Base-by-base conservation (phyloP, 2,329 filamentous ascomycete species). In the Pleoardoris graminearum region DNA sequence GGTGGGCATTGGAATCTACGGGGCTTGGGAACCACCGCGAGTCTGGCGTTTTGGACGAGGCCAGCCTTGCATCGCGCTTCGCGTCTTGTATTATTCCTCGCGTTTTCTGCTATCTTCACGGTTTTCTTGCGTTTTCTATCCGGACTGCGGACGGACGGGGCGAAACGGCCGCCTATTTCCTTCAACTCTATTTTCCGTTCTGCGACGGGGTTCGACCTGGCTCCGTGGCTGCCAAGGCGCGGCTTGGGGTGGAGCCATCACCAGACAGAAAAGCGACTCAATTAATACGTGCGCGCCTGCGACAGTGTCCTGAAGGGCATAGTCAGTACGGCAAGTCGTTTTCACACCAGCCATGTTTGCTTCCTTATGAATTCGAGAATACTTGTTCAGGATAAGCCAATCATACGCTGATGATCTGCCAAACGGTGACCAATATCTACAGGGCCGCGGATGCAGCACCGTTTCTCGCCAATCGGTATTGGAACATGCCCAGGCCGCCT, bases 11-110 rank as follows among this genome's bases (percentile, higher is more conserved):
- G 62, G 62, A 56, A 54, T 61, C 59, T 58, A 58, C 60, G 57
- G 58, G 58, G 50, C 54, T 51, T 49, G 53, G 60, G 65, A 65
- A 63, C 58, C 59, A 56, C 63, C 51, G 59, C 60, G 65, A 63
- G 66, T 67, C 68, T 60, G 72, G 72, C 70, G 71, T 75, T 74
- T 69, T 27, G 59, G 59, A 59, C 64, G 66, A 65, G 65, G 64
- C 60, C 62, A 67, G 66, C 68, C 65, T 68, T 71, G 66, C 62
- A 62, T 68, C 61, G 61, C 64, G 58, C 61, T 68, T 69, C 58
- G 43, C 58, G 61, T 60, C 62, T 62, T 65, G 66, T 69, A 63
- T 64, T 66, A 67, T 54, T 67, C 48, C 46, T 53, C 51, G 53
- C 48, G 55, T 60, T 57, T 57, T 60, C 57, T 58, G 11, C 14